These are phyloP conservation scores for Puccinia hordei DNA, from an alignment of 1,284 basidiomycete genomes.

Conservation along the genomic window DNA sequence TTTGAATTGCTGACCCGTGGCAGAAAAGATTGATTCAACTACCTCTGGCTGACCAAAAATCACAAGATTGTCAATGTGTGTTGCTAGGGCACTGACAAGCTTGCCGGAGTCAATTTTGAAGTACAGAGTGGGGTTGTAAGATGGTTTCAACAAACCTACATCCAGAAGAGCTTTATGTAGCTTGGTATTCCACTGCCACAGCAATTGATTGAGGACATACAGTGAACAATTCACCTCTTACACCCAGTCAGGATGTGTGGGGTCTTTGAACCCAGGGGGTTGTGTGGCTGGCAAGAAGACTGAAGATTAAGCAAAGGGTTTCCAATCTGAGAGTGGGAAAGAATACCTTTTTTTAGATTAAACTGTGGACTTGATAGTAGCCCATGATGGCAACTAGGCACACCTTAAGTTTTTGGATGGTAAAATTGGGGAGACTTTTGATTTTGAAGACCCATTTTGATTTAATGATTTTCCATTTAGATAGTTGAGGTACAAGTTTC, in stretches of 20 bases:
- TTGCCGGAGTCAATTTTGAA: background rate
- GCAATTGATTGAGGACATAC: conserved; percentile 1
- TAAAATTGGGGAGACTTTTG: no score
- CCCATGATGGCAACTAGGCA: no score
- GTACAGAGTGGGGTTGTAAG: background rate
- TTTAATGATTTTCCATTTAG: no score
- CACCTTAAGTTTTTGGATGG: no score
- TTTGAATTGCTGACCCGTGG: background rate
- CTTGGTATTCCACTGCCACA: background rate
- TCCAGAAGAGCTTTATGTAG: background rate
- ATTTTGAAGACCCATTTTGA: no score
- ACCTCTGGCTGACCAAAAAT: background rate
- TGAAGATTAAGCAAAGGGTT: no score
- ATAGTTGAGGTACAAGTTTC: background rate
- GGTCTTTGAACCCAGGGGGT: background rate
- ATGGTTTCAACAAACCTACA: background rate
- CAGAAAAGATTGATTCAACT: background rate
- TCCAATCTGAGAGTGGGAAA: background rate
- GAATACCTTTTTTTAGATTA: background rate
- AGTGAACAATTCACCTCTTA: background rate
- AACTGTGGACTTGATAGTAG: no score
- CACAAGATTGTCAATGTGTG: background rate
- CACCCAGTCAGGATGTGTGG: conserved; percentile 1
- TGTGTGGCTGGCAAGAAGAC: background rate
- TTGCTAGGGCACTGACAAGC: background rate